Base-by-base conservation (phyloP, 768 basidiomycete species). In the Boletus reticulatus region DNA sequence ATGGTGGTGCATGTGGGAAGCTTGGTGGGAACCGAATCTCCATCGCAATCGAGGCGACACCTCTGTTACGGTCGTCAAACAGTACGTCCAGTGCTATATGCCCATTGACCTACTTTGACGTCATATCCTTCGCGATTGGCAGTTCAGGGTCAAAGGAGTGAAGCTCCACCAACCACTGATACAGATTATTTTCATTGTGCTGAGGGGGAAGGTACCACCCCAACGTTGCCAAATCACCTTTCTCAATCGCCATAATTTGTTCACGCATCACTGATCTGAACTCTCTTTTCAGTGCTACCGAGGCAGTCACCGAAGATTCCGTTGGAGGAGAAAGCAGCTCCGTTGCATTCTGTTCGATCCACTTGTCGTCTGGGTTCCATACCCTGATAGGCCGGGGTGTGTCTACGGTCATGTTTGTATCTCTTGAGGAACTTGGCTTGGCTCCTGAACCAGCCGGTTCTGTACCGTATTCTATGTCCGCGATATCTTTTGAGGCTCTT, bases 131-230 rank as follows among this genome's bases (percentile, higher is more conserved):
- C 6, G 83, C 80, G 52, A 88, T 75, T 0, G 87, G 86, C 11
- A 89, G 69, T 3, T 70, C 71, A 14, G 75, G 71, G 54, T 89
- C 86, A 60, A 89, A 84, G 19, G 84, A 86, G 67, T 87, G 86
- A 72, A 88, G 69, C 68, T 89, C 88, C 12, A 89, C 79, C 54
- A 88, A 80, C 86, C 85, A 88, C 62, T 85, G 84, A 68, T 84
- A 87, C 19, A 87, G 67, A 59, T 88, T 88, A 63, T 88, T 83
- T 9, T 79, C 80, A 20, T 87, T 81, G 42, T 82, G 69, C n/a
- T 85, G 83, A 17, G 78, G 80, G 13, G 87, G 81, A 68, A 90
- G 76, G 65, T 84, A 88, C 84, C 88, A 90, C 12, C 88, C 89
- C 1, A 89, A 72, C 7, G 24, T 44, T 39, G 37, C 53, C 16